These are phyloP conservation scores for Chloris gayana DNA, from an alignment of 176 grass and related monocot genomes.

Conservation along the genomic window DNA sequence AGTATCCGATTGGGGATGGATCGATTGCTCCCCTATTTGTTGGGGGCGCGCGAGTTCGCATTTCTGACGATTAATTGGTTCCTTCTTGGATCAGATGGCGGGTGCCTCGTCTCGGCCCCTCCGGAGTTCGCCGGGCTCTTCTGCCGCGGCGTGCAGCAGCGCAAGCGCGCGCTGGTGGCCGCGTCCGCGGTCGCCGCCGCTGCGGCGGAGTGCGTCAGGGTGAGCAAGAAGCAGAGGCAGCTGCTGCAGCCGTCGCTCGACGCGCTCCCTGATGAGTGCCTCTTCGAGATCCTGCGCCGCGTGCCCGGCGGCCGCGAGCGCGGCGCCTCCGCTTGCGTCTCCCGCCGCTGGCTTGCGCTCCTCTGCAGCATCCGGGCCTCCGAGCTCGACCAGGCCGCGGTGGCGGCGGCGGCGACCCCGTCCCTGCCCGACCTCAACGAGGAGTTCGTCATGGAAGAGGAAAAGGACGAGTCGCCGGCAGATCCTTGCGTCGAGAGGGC, in stretches of 20 bases:
- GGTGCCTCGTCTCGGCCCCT: conserved; percentile 53
- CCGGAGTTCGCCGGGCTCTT: conserved; percentile 44
- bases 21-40: not conserved
- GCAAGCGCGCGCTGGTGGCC: conserved; percentile 56
- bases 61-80: not conserved
- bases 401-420: not conserved
- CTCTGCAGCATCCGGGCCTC: conserved; percentile 66
- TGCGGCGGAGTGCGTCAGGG: conserved; percentile 42
- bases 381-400: conserved; percentile 47
- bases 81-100: conserved; percentile 49
- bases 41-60: not conserved
- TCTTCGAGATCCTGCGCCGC: conserved; percentile 89
- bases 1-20: not conserved
- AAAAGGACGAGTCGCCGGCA: conserved; percentile 23
- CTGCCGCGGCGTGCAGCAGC: conserved; percentile 47
- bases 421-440: conserved; percentile 75
- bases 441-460: conserved; percentile 54
- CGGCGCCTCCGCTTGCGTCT: conserved; percentile 71
- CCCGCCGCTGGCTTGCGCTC: conserved; percentile 80
- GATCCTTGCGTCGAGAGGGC: conserved; percentile 46
- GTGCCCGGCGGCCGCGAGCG: conserved; percentile 57
- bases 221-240: conserved; percentile 50
- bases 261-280: conserved; percentile 82
- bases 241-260: conserved; percentile 58
- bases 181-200: conserved; percentile 54